phyloP scores from a whole-genome alignment of 129 eudicot genomes.

The Flaveria trinervia region DNA sequence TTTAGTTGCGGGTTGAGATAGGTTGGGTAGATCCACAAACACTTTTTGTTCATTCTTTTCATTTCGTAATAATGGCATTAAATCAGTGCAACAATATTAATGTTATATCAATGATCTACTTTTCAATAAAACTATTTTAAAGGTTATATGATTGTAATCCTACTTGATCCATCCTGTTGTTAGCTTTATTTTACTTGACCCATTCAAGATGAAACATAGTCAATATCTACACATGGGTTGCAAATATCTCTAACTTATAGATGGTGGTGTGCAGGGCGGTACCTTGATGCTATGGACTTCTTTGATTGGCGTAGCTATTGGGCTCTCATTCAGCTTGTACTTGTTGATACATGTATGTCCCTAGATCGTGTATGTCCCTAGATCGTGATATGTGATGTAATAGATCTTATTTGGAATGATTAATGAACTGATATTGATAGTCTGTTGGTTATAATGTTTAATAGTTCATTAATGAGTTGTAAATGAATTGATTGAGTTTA shows the following conservation, averaged over 20 bases:
- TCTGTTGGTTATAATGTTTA: too few relatives aligned
- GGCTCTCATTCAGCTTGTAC: constrained; percentile 46
- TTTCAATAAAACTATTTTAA: not conserved
- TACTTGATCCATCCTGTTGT: not conserved
- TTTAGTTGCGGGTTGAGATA: not conserved
- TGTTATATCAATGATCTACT: not conserved
- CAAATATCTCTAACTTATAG: not conserved
- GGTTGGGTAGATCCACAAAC: not conserved
- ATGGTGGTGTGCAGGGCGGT: constrained; percentile 33
- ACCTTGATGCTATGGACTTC: constrained; percentile 50
- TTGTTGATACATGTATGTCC: too few relatives aligned
- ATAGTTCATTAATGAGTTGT: too few relatives aligned
- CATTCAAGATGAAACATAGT: not conserved
- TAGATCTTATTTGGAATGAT: too few relatives aligned
- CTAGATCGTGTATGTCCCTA: too few relatives aligned
- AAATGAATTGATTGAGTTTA: too few relatives aligned
- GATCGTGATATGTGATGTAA: too few relatives aligned
- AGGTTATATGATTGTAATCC: not conserved
- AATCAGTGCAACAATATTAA: not conserved
- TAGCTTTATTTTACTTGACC: not conserved
- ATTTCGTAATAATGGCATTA: not conserved
- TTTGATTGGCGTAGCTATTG: constrained; percentile 58
- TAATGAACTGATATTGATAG: too few relatives aligned
- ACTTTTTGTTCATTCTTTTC: not conserved
- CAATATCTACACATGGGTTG: not conserved